Percentiles rank a stretch among this genome's conserved stretches.
phyloP scores from a whole-genome alignment of 2,329 filamentous ascomycete genomes.

The Keithomyces neogunnii region DNA sequence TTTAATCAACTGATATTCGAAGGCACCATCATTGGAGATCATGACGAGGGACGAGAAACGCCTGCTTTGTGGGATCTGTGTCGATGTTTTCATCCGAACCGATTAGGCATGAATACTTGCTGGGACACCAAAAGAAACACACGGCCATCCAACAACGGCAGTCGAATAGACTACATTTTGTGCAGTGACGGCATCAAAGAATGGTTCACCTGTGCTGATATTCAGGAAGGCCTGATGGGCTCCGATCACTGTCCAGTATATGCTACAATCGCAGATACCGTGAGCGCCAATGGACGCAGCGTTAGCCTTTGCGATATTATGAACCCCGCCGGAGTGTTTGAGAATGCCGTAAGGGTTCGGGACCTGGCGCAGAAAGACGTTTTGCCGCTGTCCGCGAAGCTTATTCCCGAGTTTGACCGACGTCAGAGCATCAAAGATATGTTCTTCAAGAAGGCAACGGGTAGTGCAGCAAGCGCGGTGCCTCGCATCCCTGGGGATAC shows the following conservation, averaged over 20 bases:
- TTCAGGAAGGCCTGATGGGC: slow-evolving; percentile 88
- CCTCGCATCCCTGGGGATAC: neutral
- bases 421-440: slow-evolving; percentile 85
- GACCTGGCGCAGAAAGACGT: slow-evolving; percentile 61
- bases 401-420: slow-evolving; percentile 81
- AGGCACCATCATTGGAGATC: slow-evolving; percentile 57
- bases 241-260: slow-evolving; percentile 97
- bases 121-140: slow-evolving; percentile 95
- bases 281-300: slow-evolving; percentile 41
- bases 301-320: slow-evolving; percentile 61
- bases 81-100: slow-evolving; percentile 68
- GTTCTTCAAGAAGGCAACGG: slow-evolving; percentile 48
- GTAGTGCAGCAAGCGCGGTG: neutral
- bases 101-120: slow-evolving; percentile 90
- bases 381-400: slow-evolving; percentile 67
- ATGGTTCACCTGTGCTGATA: slow-evolving; percentile 76
- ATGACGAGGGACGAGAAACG: slow-evolving; percentile 60
- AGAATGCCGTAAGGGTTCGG: slow-evolving; percentile 53
- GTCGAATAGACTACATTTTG: slow-evolving; percentile 87
- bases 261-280: slow-evolving; percentile 57
- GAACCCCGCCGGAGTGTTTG: slow-evolving; percentile 68
- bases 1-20: slow-evolving; percentile 80
- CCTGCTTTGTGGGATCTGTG: slow-evolving; percentile 79
- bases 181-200: slow-evolving; percentile 69
- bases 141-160: slow-evolving; percentile 89